Evolutionary conservation across 2,329 filamentous ascomycete species (phyloP), one percentile per base, ranked within the genome.

Genomic region (Neophaeococcomyces aloes): DNA sequence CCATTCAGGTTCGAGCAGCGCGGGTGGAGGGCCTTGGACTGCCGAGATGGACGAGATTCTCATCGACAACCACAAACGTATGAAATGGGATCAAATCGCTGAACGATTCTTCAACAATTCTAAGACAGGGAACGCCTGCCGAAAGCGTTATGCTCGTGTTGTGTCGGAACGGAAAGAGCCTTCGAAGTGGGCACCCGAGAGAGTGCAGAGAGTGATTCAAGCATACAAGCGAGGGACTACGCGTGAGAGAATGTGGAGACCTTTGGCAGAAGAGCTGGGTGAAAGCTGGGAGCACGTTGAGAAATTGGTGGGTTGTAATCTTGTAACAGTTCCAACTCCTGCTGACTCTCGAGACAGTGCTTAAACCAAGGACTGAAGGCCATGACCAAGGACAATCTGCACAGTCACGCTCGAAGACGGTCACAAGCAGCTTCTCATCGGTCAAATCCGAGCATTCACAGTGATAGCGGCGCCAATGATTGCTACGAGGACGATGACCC

Each of bases 31-130:
- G 7, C 78, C 79, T 1, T 94, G 86, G 86, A 81, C 75, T 25
- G 67, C 74, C 1, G 71, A 77, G 37, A 85, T 91, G 53, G 86
- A 94, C 61, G 74, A 82, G 55, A 76, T 76, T 29, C 74, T 94
- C 33, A 69, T 89, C 49, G 66, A 69, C 33, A 83, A 85, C 13
- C 76, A 86, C 42, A 76, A 81, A 37, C 76, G 80, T 56, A 73
- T 87, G 60, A 89, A 88, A 64, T 94, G 86, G 86, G 75, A 76
- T 42, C 81, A 85, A 55, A 91, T 93, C 58, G 80, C 86, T 55
- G 71, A 72, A 48, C 76, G 73, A 49, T 78, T 86, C 64, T 94
- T 94, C 60, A 4, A 29, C 4, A 82, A 81, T 1, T 71, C 65
- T 60, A 94, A 94, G 68, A 73, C 72, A 10, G 65, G 81, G 46